Percentiles rank a stretch among this genome's conserved stretches.
Evolutionary conservation across 345 rosid genomes (phyloP).

Genomic region (Salix udensis): DNA sequence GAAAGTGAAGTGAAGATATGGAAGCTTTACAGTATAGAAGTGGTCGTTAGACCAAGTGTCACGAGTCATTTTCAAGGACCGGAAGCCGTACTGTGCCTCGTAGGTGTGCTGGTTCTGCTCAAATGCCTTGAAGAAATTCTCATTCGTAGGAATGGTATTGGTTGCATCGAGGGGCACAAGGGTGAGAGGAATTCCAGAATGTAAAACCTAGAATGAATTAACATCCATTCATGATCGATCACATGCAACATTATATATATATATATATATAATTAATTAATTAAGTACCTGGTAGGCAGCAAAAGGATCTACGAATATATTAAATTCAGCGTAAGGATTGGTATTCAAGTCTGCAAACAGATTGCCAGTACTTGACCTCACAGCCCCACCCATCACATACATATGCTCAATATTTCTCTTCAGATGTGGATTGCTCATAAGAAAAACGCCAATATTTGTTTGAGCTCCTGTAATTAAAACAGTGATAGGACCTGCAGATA

Average conservation of each 20-base stretch:
- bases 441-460: conserved; percentile 71
- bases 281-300: conserved; percentile 66
- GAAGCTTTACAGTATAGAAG: conserved; percentile 47
- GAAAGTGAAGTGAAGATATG: too few species aligned
- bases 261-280: background rate
- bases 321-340: conserved; percentile 89
- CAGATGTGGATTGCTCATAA: conserved; percentile 70
- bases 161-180: conserved; percentile 91
- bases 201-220: conserved; percentile 51
- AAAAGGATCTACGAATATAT: conserved; percentile 78
- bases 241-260: too few species aligned
- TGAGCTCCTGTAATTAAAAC: conserved; percentile 58
- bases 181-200: conserved; percentile 80
- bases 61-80: conserved; percentile 65
- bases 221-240: too few species aligned
- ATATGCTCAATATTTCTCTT: conserved; percentile 72
- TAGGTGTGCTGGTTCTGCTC: conserved; percentile 56
- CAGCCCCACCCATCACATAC: conserved; percentile 86
- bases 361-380: conserved; percentile 56
- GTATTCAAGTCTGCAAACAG: conserved; percentile 56
- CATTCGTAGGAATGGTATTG: conserved; percentile 61
- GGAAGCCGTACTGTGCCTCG: conserved; percentile 76
- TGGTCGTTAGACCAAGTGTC: conserved; percentile 60
- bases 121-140: conserved; percentile 56
- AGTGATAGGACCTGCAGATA: conserved; percentile 67